Percentiles rank a stretch among this genome's conserved stretches.
Conservation (phyloP, 1,139 yeast genomes). For the Taphrina wiesneri region DNA sequence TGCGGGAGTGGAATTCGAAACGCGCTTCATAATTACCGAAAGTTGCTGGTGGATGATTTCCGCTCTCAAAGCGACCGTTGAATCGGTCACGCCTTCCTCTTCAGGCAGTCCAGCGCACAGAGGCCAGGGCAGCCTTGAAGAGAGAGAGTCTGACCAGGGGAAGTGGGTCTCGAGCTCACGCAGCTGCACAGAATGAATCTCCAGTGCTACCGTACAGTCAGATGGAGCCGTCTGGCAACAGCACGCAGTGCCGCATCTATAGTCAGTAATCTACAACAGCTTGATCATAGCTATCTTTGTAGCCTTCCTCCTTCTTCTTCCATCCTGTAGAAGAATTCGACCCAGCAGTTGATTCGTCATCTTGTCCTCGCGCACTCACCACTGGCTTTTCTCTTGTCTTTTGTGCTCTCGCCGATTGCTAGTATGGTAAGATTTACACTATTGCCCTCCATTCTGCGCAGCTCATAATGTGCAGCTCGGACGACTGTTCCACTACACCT, state of each 20-base stretch:
- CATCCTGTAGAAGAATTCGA: background rate
- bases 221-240: background rate
- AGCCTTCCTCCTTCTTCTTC: too few species aligned
- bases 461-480: slow-evolving; percentile 39
- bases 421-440: background rate
- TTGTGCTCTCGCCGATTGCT: background rate
- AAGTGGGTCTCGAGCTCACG: background rate
- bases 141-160: too few species aligned
- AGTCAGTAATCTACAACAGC: background rate
- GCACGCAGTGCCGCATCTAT: background rate
- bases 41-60: too few species aligned
- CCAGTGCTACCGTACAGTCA: too few species aligned
- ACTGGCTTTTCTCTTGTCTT: slow-evolving; percentile 6
- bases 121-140: too few species aligned
- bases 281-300: too few species aligned
- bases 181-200: too few species aligned
- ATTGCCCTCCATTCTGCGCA: background rate
- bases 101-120: background rate
- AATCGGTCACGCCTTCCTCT: background rate
- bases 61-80: background rate
- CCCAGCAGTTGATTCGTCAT: background rate
- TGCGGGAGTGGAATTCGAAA: too few species aligned
- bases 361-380: background rate
- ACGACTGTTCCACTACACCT: slow-evolving; percentile 58
- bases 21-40: too few species aligned